phyloP scores from a whole-genome alignment of 1,284 basidiomycete genomes.

The Tilletia walkeri region DNA sequence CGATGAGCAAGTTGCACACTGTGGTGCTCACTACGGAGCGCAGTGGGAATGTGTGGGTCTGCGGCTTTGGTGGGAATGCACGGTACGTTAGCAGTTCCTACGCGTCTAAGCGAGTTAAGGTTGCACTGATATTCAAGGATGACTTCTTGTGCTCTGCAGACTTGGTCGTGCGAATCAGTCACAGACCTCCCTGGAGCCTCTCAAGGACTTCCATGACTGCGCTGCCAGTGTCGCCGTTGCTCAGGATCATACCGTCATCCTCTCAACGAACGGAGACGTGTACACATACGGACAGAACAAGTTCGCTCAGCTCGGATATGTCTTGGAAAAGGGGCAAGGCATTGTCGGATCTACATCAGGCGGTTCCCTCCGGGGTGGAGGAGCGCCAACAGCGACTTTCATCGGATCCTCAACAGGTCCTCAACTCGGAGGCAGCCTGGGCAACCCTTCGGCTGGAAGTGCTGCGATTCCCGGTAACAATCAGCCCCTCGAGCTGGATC shows the following conservation, averaged over 20 bases:
- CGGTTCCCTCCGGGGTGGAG: slow-evolving; percentile 35
- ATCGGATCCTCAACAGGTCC: neutral
- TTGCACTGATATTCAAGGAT: too few species aligned
- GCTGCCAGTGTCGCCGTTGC: slow-evolving; percentile 70
- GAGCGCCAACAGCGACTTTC: slow-evolving; percentile 58
- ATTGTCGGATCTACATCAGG: slow-evolving; percentile 30
- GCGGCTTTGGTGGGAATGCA: slow-evolving; percentile 45
- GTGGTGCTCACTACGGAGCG: slow-evolving; percentile 47
- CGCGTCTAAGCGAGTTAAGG: neutral
- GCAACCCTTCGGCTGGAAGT: neutral
- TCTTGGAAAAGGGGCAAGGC: slow-evolving; percentile 64
- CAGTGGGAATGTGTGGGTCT: slow-evolving; percentile 50
- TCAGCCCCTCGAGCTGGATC: slow-evolving; percentile 47
- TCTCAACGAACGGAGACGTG: slow-evolving; percentile 77
- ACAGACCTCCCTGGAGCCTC: slow-evolving; percentile 69
- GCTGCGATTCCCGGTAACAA: neutral
- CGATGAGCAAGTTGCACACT: slow-evolving; percentile 49
- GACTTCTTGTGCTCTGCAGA: slow-evolving; percentile 55
- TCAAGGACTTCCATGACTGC: slow-evolving; percentile 64
- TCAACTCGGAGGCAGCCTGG: slow-evolving; percentile 12
- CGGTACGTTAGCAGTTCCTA: slow-evolving; percentile 22
- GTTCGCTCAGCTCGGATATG: slow-evolving; percentile 75
- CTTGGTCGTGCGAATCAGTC: slow-evolving; percentile 76
- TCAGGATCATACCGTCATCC: slow-evolving; percentile 87
- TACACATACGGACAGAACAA: slow-evolving; percentile 83